Conservation (phyloP, 768 basidiomycete species). For the Amanita phalloides region DNA sequence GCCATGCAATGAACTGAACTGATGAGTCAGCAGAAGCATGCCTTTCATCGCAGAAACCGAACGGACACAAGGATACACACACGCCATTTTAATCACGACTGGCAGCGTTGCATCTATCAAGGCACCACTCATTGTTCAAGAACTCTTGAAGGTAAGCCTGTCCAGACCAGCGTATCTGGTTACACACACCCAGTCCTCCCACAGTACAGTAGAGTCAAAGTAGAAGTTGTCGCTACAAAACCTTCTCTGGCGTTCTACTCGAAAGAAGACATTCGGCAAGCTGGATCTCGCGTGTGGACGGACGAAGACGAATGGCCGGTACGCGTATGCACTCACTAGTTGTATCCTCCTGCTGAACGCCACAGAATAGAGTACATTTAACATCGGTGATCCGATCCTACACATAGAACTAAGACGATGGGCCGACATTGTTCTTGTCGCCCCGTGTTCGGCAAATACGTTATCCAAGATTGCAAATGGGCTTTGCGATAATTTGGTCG, state of each 20-base stretch:
- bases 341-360: not conserved
- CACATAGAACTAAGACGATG: constrained; percentile 92
- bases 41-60: constrained; percentile 30
- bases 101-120: constrained; percentile 97
- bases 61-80: constrained; percentile 32
- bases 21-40: constrained; percentile 5
- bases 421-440: constrained; percentile 93
- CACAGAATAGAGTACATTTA: constrained; percentile 46
- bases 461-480: constrained; percentile 88
- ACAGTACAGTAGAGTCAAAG: constrained; percentile 64
- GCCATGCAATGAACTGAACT: not conserved
- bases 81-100: constrained; percentile 78
- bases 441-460: constrained; percentile 96
- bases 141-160: constrained; percentile 44
- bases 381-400: constrained; percentile 83
- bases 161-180: constrained; percentile 2
- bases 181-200: not conserved
- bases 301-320: constrained; percentile 94
- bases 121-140: constrained; percentile 77
- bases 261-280: constrained; percentile 32
- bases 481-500: constrained; percentile 83
- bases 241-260: constrained; percentile 71
- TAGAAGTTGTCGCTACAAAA: constrained; percentile 81
- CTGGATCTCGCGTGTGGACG: constrained; percentile 67
- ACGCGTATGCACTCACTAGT: constrained; percentile 16